Evolutionary conservation across 2,329 filamentous ascomycete genomes (phyloP).

Genomic region (Xylaria digitata): DNA sequence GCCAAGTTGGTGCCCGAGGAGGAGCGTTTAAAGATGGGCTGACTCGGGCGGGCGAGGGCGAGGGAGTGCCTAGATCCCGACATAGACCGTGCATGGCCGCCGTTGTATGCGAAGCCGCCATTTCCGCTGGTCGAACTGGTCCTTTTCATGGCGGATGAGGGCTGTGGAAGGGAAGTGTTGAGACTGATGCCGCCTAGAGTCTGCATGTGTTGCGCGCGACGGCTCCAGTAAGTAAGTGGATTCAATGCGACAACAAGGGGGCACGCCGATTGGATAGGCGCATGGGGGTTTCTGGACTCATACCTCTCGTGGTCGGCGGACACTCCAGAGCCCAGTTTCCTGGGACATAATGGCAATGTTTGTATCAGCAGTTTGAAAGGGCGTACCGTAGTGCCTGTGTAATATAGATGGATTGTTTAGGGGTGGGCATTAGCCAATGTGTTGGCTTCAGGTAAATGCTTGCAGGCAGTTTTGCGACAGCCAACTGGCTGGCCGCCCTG

Average conservation of each 20-base stretch:
- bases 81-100: constrained; percentile 81
- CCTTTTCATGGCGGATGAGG: constrained; percentile 93
- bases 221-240: constrained; percentile 35
- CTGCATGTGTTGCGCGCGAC: constrained; percentile 58
- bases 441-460: constrained; percentile 8
- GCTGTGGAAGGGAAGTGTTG: constrained; percentile 88
- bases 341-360: constrained; percentile 75
- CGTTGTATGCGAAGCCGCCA: constrained; percentile 71
- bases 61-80: constrained; percentile 89
- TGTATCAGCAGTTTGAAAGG: background rate
- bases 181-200: constrained; percentile 87
- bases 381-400: background rate
- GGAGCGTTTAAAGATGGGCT: constrained; percentile 86
- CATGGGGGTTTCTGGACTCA: constrained; percentile 48
- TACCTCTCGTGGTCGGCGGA: constrained; percentile 92
- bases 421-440: constrained; percentile 1
- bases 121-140: constrained; percentile 80
- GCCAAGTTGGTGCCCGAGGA: constrained; percentile 85
- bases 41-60: constrained; percentile 82
- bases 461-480: constrained; percentile 18
- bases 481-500: background rate
- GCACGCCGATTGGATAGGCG: constrained; percentile 32
- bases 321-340: constrained; percentile 88
- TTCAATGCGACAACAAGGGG: constrained; percentile 29
- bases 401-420: background rate